These are phyloP conservation scores for Lasiodiplodia sp. DNA, from an alignment of 2,329 filamentous ascomycete genomes.

Conservation along the genomic window DNA sequence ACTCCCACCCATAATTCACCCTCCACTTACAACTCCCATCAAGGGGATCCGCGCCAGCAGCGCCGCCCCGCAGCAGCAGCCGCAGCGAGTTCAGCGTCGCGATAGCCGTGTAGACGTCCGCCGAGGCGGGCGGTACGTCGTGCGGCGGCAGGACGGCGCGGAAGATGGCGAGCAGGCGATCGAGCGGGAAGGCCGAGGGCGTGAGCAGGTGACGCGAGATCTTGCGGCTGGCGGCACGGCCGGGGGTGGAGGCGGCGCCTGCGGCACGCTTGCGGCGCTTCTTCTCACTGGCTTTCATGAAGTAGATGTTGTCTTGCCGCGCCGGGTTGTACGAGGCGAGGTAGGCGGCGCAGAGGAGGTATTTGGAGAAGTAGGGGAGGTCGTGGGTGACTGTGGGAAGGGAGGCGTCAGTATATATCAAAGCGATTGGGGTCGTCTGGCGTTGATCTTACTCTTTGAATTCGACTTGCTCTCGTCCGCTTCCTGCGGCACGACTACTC, in stretches of 20 bases:
- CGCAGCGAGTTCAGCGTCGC: conserved; percentile 76
- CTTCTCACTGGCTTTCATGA: conserved; percentile 72
- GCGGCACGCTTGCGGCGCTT: conserved; percentile 40
- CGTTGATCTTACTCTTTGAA: conserved; percentile 1
- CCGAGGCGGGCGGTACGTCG: conserved; percentile 46
- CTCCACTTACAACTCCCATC: conserved; percentile 68
- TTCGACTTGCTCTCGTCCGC: conserved; percentile 1
- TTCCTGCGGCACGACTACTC: conserved; percentile 51
- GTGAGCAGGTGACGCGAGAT: conserved; percentile 80
- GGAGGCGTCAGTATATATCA: not conserved
- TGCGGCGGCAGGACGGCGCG: conserved; percentile 62
- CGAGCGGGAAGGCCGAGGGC: conserved; percentile 77
- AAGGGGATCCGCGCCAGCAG: conserved; percentile 64
- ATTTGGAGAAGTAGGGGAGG: conserved; percentile 75
- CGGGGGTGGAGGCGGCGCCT: conserved; percentile 34
- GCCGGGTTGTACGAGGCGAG: conserved; percentile 81
- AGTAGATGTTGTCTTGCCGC: conserved; percentile 75
- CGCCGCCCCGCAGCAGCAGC: conserved; percentile 70
- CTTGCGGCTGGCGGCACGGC: conserved; percentile 57
- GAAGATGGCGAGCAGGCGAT: conserved; percentile 81
- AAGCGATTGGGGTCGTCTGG: not conserved
- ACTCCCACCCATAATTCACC: conserved; percentile 81
- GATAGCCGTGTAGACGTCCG: conserved; percentile 63
- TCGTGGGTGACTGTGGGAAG: conserved; percentile 47
- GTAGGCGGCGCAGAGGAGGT: conserved; percentile 79